Percentiles rank a stretch among this genome's conserved stretches.
phyloP scores from a whole-genome alignment of 192 early-diverging fungal species.

The Bifiguratus adelaidae region DNA sequence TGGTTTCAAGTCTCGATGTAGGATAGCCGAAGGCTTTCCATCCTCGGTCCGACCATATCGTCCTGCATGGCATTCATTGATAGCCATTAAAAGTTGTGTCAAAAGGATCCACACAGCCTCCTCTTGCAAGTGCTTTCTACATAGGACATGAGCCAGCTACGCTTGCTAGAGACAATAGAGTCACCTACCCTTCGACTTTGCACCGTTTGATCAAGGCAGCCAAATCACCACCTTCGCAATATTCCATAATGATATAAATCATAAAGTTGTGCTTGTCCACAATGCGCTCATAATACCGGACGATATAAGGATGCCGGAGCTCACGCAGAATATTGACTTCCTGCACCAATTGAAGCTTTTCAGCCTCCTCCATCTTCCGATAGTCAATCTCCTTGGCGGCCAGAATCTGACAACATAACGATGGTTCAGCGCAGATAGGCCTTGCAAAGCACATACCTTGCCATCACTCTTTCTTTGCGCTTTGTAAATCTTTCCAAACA shows the following conservation, averaged over 20 bases:
- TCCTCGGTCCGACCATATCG: conserved; percentile 11
- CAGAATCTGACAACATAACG: conserved; percentile 32
- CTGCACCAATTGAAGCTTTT: conserved; percentile 61
- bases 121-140: conserved; percentile 44
- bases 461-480: conserved; percentile 50
- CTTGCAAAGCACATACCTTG: conserved; percentile 27
- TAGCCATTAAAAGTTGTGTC: conserved; percentile 50
- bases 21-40: conserved; percentile 29
- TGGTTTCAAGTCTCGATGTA: conserved; percentile 69
- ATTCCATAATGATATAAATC: conserved; percentile 76
- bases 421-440: background rate
- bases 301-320: conserved; percentile 62
- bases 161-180: background rate
- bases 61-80: conserved; percentile 61
- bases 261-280: conserved; percentile 52
- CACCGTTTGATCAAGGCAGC: conserved; percentile 52
- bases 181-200: conserved; percentile 35
- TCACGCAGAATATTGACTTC: conserved; percentile 69
- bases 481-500: conserved; percentile 65
- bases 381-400: conserved; percentile 75
- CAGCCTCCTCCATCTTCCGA: conserved; percentile 60
- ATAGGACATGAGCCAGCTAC: background rate
- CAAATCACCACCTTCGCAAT: conserved; percentile 67
- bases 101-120: conserved; percentile 56
- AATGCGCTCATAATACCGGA: conserved; percentile 56